Percentiles rank a stretch among this genome's conserved stretches.
Evolutionary conservation across 805 yeast species (phyloP).

Genomic region (Candida argentea): DNA sequence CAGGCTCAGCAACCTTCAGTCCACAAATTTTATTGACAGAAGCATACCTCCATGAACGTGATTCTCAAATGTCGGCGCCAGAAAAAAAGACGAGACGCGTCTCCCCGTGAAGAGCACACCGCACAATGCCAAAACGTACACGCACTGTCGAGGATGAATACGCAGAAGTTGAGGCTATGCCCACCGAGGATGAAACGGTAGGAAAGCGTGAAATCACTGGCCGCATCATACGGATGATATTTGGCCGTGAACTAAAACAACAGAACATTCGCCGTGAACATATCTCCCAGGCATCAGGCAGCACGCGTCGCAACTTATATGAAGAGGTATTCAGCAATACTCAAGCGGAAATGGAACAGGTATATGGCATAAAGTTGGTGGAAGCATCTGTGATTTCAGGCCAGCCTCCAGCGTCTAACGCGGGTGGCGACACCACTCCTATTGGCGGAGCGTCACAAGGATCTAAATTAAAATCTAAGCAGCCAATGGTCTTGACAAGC

Average conservation of each 20-base stretch:
- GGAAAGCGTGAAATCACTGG: constrained; percentile 3
- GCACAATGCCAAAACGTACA: too few relatives aligned
- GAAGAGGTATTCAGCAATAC: constrained; percentile 9
- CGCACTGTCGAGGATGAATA: too few relatives aligned
- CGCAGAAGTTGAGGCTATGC: too few relatives aligned
- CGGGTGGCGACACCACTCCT: constrained; percentile 1
- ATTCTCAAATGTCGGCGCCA: too few relatives aligned
- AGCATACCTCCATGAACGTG: too few relatives aligned
- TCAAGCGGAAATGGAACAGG: constrained; percentile 9
- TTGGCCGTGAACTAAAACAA: constrained; percentile 13
- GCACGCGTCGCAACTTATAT: constrained; percentile 1
- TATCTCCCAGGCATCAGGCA: constrained; percentile 2
- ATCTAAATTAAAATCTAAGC: constrained; percentile 4
- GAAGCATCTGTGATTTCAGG: constrained; percentile 8
- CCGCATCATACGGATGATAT: constrained; percentile 9
- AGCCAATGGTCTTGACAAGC: constrained; percentile 13
- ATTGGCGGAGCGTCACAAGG: constrained; percentile 2
- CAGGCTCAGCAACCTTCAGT: too few relatives aligned
- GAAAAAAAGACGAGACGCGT: too few relatives aligned
- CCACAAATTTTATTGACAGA: too few relatives aligned
- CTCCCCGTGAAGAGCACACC: too few relatives aligned
- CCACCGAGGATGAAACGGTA: too few relatives aligned
- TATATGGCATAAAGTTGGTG: constrained; percentile 20
- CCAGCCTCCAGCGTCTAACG: too few relatives aligned
- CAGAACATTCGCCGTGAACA: constrained; percentile 16